phyloP scores from a whole-genome alignment of 768 basidiomycete genomes.

The Mrakia blollopis region DNA sequence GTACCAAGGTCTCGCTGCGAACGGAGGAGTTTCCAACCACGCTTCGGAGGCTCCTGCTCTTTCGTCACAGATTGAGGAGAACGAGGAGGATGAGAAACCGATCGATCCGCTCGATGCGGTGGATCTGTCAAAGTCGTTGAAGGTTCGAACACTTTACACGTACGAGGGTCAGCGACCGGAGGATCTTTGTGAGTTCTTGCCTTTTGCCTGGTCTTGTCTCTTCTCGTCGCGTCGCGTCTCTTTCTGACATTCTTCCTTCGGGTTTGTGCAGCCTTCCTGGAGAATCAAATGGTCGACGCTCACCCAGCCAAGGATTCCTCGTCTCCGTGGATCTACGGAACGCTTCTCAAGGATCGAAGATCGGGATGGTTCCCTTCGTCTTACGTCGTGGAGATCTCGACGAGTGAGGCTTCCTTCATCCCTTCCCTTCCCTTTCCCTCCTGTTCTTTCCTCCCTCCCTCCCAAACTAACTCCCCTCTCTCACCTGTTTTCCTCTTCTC shows the following conservation, averaged over 20 bases:
- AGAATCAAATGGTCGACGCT: constrained; percentile 70
- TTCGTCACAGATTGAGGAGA: constrained; percentile 46
- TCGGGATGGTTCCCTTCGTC: constrained; percentile 85
- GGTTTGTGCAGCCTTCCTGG: constrained; percentile 59
- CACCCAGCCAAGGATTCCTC: constrained; percentile 75
- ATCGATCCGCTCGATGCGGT: constrained; percentile 65
- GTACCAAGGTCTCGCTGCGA: constrained; percentile 80
- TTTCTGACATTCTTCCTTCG: constrained; percentile 13
- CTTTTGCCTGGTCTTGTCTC: neutral
- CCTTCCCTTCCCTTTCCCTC: neutral
- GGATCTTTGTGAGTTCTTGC: constrained; percentile 65
- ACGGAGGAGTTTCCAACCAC: constrained; percentile 45
- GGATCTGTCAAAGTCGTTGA: constrained; percentile 52
- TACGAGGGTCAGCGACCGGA: constrained; percentile 82
- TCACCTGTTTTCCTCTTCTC: neutral
- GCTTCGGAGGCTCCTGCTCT: constrained; percentile 32
- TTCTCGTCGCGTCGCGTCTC: neutral
- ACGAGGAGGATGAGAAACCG: constrained; percentile 43
- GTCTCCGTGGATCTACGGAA: constrained; percentile 93
- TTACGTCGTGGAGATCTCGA: constrained; percentile 69
- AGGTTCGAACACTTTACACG: constrained; percentile 72
- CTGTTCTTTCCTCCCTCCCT: neutral
- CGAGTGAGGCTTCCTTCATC: constrained; percentile 52
- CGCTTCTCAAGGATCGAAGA: constrained; percentile 57
- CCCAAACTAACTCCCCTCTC: neutral